Conservation (phyloP, 2,329 filamentous ascomycete species). For the Ophiostoma ips region DNA sequence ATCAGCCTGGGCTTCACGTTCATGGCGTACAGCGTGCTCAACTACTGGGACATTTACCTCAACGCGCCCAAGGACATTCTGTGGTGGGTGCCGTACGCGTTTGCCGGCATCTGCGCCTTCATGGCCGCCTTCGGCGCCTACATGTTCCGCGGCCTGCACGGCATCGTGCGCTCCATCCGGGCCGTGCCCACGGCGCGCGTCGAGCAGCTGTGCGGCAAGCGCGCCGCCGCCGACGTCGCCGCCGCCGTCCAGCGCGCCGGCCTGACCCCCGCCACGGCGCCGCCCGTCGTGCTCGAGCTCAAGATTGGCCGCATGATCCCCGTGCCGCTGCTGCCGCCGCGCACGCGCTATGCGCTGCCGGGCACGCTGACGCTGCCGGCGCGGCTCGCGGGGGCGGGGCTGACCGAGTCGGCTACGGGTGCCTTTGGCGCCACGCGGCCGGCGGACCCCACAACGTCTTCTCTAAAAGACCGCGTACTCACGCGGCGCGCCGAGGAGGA, state of each 20-base stretch:
- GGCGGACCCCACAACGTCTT: background rate
- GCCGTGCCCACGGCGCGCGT: conserved; percentile 31
- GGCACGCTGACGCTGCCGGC: conserved; percentile 17
- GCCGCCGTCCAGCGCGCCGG: conserved; percentile 11
- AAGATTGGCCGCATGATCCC: conserved; percentile 36
- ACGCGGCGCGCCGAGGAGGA: conserved; percentile 24
- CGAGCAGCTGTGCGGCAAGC: conserved; percentile 5
- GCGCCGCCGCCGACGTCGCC: conserved; percentile 9
- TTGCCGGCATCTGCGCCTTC: conserved; percentile 41
- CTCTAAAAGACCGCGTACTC: conserved; percentile 15
- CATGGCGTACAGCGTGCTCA: conserved; percentile 35
- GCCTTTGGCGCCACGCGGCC: background rate
- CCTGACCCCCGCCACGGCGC: background rate
- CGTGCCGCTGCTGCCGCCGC: conserved; percentile 30
- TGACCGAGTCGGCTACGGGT: background rate
- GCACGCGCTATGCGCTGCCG: conserved; percentile 27
- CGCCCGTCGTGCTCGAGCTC: conserved; percentile 37
- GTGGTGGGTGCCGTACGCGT: conserved; percentile 43
- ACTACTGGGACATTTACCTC: conserved; percentile 35
- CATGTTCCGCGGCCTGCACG: conserved; percentile 42
- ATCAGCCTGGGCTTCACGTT: conserved; percentile 42
- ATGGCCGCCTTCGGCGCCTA: conserved; percentile 47
- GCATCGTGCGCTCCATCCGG: conserved; percentile 44
- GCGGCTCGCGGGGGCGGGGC: background rate
- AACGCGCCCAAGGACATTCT: conserved; percentile 37